phyloP scores from a whole-genome alignment of 257 asterid species.

The Cynanchum wilfordii region DNA sequence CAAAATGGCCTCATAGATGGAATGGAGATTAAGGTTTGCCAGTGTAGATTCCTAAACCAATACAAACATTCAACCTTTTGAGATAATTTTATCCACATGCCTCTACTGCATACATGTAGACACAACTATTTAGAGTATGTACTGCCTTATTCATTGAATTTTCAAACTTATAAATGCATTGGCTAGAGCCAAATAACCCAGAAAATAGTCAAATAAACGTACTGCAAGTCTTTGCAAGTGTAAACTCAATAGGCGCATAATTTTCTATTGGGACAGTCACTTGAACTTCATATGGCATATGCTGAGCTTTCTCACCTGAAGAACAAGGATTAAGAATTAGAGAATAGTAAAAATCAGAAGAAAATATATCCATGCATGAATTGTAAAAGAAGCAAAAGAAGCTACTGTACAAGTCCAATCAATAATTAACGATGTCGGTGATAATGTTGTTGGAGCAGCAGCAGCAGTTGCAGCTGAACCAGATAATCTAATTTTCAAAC shows the following conservation, averaged over 20 bases:
- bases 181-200: background rate
- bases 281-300: conserved; percentile 70
- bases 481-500: conserved; percentile 59
- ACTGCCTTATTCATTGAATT: background rate
- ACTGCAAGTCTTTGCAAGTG: conserved; percentile 80
- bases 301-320: conserved; percentile 65
- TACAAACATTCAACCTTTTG: background rate
- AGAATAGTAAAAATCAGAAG: conserved; percentile 8
- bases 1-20: background rate
- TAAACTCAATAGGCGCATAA: conserved; percentile 70
- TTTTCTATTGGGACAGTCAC: conserved; percentile 73
- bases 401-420: conserved; percentile 71
- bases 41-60: background rate
- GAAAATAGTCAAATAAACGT: conserved; percentile 22
- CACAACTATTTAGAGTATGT: background rate
- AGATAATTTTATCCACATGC: background rate
- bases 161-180: background rate
- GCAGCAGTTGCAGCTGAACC: conserved; percentile 80
- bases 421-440: conserved; percentile 60
- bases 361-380: conserved; percentile 1
- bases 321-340: conserved; percentile 17
- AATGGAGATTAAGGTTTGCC: background rate
- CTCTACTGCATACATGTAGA: background rate
- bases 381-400: background rate
- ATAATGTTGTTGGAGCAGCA: conserved; percentile 74